Percentiles rank a stretch among this genome's conserved stretches.
Evolutionary conservation across 192 early-diverging fungal genomes (phyloP).

Genomic region (Phycomyces nitens): DNA sequence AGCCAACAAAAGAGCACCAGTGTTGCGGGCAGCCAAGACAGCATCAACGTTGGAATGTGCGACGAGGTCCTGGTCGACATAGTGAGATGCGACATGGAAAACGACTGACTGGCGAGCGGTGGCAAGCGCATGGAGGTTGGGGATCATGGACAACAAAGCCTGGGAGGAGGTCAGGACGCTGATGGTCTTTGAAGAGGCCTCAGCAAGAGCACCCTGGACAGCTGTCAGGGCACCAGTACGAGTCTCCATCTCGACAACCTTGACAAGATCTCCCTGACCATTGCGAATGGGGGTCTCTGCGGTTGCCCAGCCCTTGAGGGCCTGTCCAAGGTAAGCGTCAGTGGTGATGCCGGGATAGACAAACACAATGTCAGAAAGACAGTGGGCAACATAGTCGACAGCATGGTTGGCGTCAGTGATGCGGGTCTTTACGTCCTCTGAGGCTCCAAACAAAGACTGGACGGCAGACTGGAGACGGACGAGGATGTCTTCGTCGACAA

Average conservation of each 20-base stretch:
- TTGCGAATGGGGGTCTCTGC: slow-evolving; percentile 53
- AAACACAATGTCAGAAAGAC: slow-evolving; percentile 77
- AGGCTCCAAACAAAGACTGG: slow-evolving; percentile 13
- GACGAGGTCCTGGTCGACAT: slow-evolving; percentile 56
- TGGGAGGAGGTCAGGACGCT: slow-evolving; percentile 68
- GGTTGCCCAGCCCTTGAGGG: slow-evolving; percentile 62
- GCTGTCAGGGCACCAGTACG: slow-evolving; percentile 74
- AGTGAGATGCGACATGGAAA: slow-evolving; percentile 78
- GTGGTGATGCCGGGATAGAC: slow-evolving; percentile 70
- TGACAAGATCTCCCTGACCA: slow-evolving; percentile 61
- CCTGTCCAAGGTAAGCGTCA: slow-evolving; percentile 60
- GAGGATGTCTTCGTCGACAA: slow-evolving; percentile 29
- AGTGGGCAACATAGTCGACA: slow-evolving; percentile 71
- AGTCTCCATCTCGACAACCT: slow-evolving; percentile 76
- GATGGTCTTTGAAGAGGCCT: slow-evolving; percentile 27
- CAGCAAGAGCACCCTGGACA: slow-evolving; percentile 69
- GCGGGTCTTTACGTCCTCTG: slow-evolving; percentile 24
- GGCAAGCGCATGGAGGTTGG: slow-evolving; percentile 74
- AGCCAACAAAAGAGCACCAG: slow-evolving; percentile 72
- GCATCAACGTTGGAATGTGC: slow-evolving; percentile 62
- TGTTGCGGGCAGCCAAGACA: slow-evolving; percentile 71
- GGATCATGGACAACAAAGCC: slow-evolving; percentile 78
- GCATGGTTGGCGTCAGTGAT: slow-evolving; percentile 62
- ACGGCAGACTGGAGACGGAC: slow-evolving; percentile 17
- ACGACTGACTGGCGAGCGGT: slow-evolving; percentile 61